Base-by-base conservation (phyloP, 202 grass and related monocot species). In the Carex arenaria region DNA sequence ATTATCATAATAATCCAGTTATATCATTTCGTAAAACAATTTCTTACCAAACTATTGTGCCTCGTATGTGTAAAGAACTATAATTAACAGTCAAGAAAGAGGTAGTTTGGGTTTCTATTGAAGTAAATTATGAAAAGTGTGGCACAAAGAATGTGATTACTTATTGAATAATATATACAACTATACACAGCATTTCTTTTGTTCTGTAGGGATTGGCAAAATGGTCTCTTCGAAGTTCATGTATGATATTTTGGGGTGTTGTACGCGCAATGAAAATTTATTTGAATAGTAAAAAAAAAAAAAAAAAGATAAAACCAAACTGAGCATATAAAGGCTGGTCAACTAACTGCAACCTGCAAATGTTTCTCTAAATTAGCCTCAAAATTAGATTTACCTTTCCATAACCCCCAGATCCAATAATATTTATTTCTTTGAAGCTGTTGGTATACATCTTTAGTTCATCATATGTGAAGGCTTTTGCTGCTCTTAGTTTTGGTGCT, bases 331-430 rank as follows among this genome's bases (percentile, higher is more conserved):
- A 64, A 63, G 47, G 22, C 14, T 7, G 26, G 32, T 53, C 26
- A 18, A 38, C 10, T 34, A 17, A 31, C 5, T 10, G 1, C 17
- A 61, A 61, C 64, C 14, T 63, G 38, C 53, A 67, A 61, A 54
- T 61, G 10, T 45, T 45, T 49, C 2, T 49, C 45, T 49, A 49
- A 49, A 49, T 49, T 49, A 12, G 45, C 45, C 15, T 76, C 19
- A 76, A 65, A 15, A 23, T 34, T 49, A 4, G 22, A 45, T 28
- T 64, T 93, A 93, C 94, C 76, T 71, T 87, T 90, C 94, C 92
- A 47, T 93, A 97, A 19, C 95, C 95, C 18, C 95, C 95, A 42
- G 73, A 72, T 70, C 95, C 95, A 81, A 98, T 93, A 78, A 79
- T 82, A 36, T 98, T 98, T 43, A 89, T 93, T 84, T 90, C 60